These are phyloP conservation scores for Alternaria infectoria DNA, from an alignment of 2,329 filamentous ascomycete species.

Conservation along the genomic window DNA sequence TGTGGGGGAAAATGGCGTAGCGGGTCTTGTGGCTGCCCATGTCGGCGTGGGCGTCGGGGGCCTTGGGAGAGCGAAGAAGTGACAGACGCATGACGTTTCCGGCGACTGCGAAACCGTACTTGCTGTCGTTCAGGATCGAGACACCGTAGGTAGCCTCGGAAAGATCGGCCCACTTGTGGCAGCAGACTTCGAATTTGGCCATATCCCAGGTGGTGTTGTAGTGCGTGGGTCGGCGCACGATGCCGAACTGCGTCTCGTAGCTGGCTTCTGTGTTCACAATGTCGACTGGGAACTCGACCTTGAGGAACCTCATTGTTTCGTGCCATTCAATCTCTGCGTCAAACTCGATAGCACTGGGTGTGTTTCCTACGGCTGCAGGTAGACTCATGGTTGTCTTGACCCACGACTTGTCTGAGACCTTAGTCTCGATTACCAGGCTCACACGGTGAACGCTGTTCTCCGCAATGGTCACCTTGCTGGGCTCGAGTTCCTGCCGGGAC, in stretches of 20 bases:
- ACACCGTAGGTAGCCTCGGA: slow-evolving; percentile 89
- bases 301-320: slow-evolving; percentile 96
- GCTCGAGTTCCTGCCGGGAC: slow-evolving; percentile 76
- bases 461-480: slow-evolving; percentile 71
- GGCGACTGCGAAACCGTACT: slow-evolving; percentile 91
- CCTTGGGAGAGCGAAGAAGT: slow-evolving; percentile 85
- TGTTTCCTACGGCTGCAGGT: slow-evolving; percentile 68
- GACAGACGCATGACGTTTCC: slow-evolving; percentile 90
- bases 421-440: slow-evolving; percentile 81
- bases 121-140: slow-evolving; percentile 91
- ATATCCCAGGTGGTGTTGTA: slow-evolving; percentile 99
- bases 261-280: slow-evolving; percentile 89
- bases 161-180: slow-evolving; percentile 91
- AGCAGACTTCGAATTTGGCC: slow-evolving; percentile 97
- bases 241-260: slow-evolving; percentile 94
- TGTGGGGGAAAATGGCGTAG: slow-evolving; percentile 89
- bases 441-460: slow-evolving; percentile 77
- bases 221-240: slow-evolving; percentile 88
- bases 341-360: slow-evolving; percentile 76
- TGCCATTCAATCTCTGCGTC: slow-evolving; percentile 93
- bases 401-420: slow-evolving; percentile 86
- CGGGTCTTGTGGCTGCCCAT: slow-evolving; percentile 89
- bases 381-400: slow-evolving; percentile 86
- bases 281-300: slow-evolving; percentile 96
- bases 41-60: slow-evolving; percentile 90